phyloP scores from a whole-genome alignment of 192 early-diverging fungal genomes.

The Spizellomyces punctatus region DNA sequence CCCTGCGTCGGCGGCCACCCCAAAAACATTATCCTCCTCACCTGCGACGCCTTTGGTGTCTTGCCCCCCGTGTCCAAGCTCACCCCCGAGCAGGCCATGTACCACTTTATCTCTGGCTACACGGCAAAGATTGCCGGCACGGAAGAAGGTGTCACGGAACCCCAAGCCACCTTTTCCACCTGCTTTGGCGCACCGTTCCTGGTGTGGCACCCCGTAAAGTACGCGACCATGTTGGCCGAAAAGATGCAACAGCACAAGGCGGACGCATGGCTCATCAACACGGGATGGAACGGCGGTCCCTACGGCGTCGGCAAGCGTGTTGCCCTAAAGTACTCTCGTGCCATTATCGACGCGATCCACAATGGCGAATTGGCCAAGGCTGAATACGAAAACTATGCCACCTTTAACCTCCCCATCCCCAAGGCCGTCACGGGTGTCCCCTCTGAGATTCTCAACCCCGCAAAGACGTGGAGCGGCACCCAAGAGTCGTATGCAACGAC shows the following conservation, averaged over 20 bases:
- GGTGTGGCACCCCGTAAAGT: slow-evolving; percentile 93
- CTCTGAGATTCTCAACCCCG: slow-evolving; percentile 82
- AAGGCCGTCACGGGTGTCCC: slow-evolving; percentile 77
- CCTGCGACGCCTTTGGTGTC: slow-evolving; percentile 97
- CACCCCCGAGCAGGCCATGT: slow-evolving; percentile 87
- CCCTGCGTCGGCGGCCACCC: slow-evolving; percentile 91
- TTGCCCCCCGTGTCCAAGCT: slow-evolving; percentile 88
- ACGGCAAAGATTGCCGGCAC: slow-evolving; percentile 98
- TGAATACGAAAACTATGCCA: slow-evolving; percentile 82
- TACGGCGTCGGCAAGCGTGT: slow-evolving; percentile 91
- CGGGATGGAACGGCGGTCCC: slow-evolving; percentile 93
- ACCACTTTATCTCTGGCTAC: slow-evolving; percentile 98
- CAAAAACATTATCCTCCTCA: slow-evolving; percentile 93
- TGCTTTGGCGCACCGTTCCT: slow-evolving; percentile 94
- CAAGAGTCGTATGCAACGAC: slow-evolving; percentile 64
- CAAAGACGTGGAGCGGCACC: slow-evolving; percentile 82
- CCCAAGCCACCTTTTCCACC: slow-evolving; percentile 81
- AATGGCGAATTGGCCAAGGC: slow-evolving; percentile 84
- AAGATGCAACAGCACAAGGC: slow-evolving; percentile 89
- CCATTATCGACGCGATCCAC: slow-evolving; percentile 98
- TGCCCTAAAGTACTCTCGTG: slow-evolving; percentile 94
- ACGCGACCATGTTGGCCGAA: slow-evolving; percentile 94
- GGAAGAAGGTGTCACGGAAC: slow-evolving; percentile 91
- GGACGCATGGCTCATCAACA: slow-evolving; percentile 93
- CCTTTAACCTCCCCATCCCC: slow-evolving; percentile 89